Base-by-base conservation (phyloP, 225 moss, liverwort and hornwort genomes). In the Pleurozium schreberi region DNA sequence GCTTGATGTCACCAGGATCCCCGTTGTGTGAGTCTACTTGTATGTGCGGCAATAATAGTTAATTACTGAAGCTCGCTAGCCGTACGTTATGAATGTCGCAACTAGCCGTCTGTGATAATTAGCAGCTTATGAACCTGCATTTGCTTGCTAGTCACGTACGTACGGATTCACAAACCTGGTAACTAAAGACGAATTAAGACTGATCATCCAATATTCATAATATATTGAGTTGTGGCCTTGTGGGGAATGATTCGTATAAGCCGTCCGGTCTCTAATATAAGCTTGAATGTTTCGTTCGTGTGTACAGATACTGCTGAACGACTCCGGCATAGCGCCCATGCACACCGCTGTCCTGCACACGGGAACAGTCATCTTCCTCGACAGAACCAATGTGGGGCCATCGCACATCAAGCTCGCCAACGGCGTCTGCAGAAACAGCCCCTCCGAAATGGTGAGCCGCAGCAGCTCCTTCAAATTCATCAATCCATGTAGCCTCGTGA, bases 361-460 rank as follows among this genome's bases (percentile, higher is more conserved):
- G 16, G 92, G 91, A 47, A 91, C 91, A 12, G 88, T 93, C 88
- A 81, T 93, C 33, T 88, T 93, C 68, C 87, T 93, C n/a, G 93
- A 93, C 86, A 91, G 93, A 60, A 93, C 92, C 81, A 82, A 93
- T 67, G 81, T 93, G 26, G 93, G 93, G 28, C 90, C 91, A 28
- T 92, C 93, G 49, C 90, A 92, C 80, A 93, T 93, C 84, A 88
- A 88, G 70, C 92, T 93, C 55, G 91, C 93, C 52, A 89, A 93
- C 49, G 93, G 93, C 65, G 45, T 80, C 50, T 93, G 93, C 93
- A 88, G 93, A 75, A 89, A 91, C 75, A 92, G 88, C 84, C 75
- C 89, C 71, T 45, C 89, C 19, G 93, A 93, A 76, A 20, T 89
- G 88, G 91, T 92, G 58, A 89, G 89, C 67, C 67, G 31, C 49